Base-by-base conservation (phyloP, 805 yeast species). In the Lachancea thermotolerans region DNA sequence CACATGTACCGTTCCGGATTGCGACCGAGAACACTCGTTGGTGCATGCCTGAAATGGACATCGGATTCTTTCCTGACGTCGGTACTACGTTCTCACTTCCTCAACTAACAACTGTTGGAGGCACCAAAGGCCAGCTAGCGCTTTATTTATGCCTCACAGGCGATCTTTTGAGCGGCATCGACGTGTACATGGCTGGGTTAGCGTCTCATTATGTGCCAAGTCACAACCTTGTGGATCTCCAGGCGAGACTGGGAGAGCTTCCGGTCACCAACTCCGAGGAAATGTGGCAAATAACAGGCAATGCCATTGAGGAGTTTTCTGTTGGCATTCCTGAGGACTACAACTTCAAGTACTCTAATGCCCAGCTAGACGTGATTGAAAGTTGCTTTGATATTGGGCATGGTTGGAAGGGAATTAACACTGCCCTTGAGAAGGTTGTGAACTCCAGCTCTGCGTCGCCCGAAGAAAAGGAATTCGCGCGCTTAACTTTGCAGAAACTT, bases 41-140 rank as follows among this genome's bases (percentile, higher is more conserved):
- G 69, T 96, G 98, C 50, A 93, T 93, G 99, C 98, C 99, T 8
- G 98, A 93, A 67, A 85, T 95, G 74, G 89, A 86, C 58, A 93
- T 93, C 63, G 99, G 99, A 1, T 87, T 88, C 65, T 85, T 87
- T 68, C 95, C 95, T 16, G 99, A 93, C 65, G 98, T 93, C 10
- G 99, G 97, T 37, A 82, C 95, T 32, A 79, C 95, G 10, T 91
- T 87, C 67, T 90, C 89, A 67, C 70, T 93, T 55, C 89, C 95
- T 30, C 78, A 85, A 51, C 67, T 88, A 49, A 53, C 70, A 18
- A 62, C 64, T 6, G 39, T 64, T 29, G 62, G 64, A 16, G 64
- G 64, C 48, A 35, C 45, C 11, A 89, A 87, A 56, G 87, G 86
- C 42, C 79, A 86, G 54, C 68, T 90, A 49, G 97, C 98, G 39